phyloP scores from a whole-genome alignment of 225 moss, liverwort and hornwort species.

The Bryum argenteum region DNA sequence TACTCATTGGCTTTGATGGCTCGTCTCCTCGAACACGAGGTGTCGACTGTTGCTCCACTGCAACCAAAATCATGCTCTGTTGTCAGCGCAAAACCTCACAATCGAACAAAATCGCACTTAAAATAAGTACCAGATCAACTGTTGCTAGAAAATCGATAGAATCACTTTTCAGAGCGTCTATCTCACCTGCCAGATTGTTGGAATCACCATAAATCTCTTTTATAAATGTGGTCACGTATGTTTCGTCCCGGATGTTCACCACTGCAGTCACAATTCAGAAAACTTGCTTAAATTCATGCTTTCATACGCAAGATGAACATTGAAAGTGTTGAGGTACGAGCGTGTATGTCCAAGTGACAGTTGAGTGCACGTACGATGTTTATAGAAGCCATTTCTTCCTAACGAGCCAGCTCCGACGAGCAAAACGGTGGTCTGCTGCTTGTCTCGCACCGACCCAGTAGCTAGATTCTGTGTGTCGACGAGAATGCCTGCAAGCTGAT shows the following conservation, averaged over 20 bases:
- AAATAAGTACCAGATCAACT: neutral
- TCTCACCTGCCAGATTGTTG: slow-evolving; percentile 33
- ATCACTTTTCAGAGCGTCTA: neutral
- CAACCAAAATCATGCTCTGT: slow-evolving; percentile 4
- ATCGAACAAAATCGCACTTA: neutral
- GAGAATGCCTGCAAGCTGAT: slow-evolving; percentile 61
- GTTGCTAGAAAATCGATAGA: neutral
- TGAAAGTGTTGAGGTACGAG: no score
- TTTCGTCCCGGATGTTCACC: slow-evolving; percentile 50
- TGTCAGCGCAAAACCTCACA: neutral
- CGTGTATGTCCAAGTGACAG: no score
- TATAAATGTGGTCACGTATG: slow-evolving; percentile 51
- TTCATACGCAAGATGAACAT: no score
- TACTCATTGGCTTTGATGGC: slow-evolving; percentile 26
- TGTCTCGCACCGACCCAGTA: slow-evolving; percentile 47
- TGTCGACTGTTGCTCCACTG: slow-evolving; percentile 17
- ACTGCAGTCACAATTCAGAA: slow-evolving; percentile 34
- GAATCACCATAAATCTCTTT: slow-evolving; percentile 53
- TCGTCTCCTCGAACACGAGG: slow-evolving; percentile 22
- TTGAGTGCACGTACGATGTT: slow-evolving; percentile 37
- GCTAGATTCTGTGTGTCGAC: slow-evolving; percentile 53
- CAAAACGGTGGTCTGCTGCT: slow-evolving; percentile 54
- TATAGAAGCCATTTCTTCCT: slow-evolving; percentile 59
- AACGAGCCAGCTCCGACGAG: slow-evolving; percentile 62
- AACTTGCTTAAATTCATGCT: no score